Base-by-base conservation (phyloP, 805 yeast species). In the Wickerhamiella nectarea region DNA sequence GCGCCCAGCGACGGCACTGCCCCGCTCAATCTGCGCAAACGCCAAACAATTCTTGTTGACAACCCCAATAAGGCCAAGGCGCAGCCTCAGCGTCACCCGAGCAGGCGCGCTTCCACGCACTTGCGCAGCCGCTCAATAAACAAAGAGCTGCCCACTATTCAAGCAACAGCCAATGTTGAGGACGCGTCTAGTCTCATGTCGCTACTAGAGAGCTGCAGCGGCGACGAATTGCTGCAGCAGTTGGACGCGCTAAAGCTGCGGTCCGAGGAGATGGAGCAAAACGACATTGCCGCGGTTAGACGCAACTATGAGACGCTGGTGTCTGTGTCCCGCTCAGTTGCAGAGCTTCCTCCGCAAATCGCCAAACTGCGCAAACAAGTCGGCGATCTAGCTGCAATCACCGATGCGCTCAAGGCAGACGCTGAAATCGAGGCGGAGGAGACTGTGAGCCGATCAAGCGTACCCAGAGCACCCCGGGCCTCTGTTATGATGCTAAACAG, bases 401-500 rank as follows among this genome's bases (percentile, higher is more conserved):
- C 81, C 46, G 66, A 68, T 33, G 73, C 76, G 21, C 73, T 82
- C 66, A 68, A 67, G 36, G 74, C 71, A 25, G 66, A 76, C 20
- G 89, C 91, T 0, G 73, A 74, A 49, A 47, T 50, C 9, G 37
- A 38, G 22, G 21, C 26, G 38, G 36, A 24, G 8, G 34, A 34
- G 21, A 7, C 19, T 12, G 49, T 53, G 29, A 60, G 56, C 8
- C 60, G 58, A 6, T 45, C 48, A 41, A 24, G 56, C 48, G 43
- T 12, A 7, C 31, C 31, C 8, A 11, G 31, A 11, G 64, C 66
- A 42, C 85, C 80, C 56, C 66, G 94, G 35, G 75, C 78, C 48
- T 76, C 86, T 44, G 75, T 85, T 41, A 53, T 80, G 43, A 74
- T 82, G 43, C 63, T 86, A 41, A 89, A 83, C 57, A 77, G 77